Base-by-base conservation (phyloP, 2,329 filamentous ascomycete genomes). In the Chrysoporthe deuterocubensis region DNA sequence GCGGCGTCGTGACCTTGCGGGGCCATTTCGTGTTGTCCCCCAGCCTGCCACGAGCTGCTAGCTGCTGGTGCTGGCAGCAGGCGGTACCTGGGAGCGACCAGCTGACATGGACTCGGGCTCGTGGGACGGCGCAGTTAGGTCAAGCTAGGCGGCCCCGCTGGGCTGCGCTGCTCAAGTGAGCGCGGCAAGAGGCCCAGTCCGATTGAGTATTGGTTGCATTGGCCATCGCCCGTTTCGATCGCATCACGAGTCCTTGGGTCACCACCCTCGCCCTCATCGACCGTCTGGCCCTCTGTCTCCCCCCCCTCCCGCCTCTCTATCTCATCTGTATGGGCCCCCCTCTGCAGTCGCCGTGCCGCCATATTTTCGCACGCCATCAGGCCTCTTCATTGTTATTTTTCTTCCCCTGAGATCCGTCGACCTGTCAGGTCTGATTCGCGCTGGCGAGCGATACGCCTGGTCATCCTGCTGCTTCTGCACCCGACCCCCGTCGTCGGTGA, bases 181-280 rank as follows among this genome's bases (percentile, higher is more conserved):
- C 57, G n/a, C 18, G 21, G 57, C 37, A 43, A 18, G 18, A n/a
- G 57, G 40, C 37, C 37, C 26, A 46, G 59, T 44, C 59, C 59
- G 26, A n/a, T 46, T 37, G 37, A 14, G 57, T 43, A 21, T 40
- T 43, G 37, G 37, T 14, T 21, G 57, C 42, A 40, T 46, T 46
- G 59, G 59, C 43, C 37, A 42, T 43, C 57, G n/a, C 57, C 57
- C 40, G 21, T 61, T 50, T n/a, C 26, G 44, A 62, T 50, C 60
- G 16, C 60, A 62, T 62, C 60, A 62, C 60, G 60, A 62, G 60
- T 52, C 46, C 60, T 40, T 40, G 16, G 46, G 44, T 62, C 60
- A 62, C 60, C 60, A 59, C 57, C 32, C 40, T 43, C 57, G 40
- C 57, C 40, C 40, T 59, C 54, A 37, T 40, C 50, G 50, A 54